These are phyloP conservation scores for Rhazya stricta DNA, from an alignment of 257 asterid species.

Conservation along the genomic window DNA sequence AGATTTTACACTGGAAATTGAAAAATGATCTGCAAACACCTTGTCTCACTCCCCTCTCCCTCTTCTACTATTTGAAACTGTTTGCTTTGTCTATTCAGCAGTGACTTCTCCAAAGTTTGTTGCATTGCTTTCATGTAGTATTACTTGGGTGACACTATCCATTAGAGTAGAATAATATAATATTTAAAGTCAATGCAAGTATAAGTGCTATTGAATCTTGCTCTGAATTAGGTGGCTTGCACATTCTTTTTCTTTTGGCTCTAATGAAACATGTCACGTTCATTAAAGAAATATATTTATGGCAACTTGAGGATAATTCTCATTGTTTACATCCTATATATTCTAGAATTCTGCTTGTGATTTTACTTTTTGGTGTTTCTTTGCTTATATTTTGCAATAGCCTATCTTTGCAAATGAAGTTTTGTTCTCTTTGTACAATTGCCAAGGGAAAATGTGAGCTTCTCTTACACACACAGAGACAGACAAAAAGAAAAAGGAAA, in stretches of 20 bases:
- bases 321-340: background rate
- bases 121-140: background rate
- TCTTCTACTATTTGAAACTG: background rate
- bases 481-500: background rate
- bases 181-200: background rate
- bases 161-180: background rate
- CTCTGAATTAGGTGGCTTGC: background rate
- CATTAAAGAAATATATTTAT: background rate
- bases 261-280: background rate
- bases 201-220: background rate
- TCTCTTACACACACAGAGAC: background rate
- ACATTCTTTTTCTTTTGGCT: background rate
- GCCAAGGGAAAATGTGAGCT: background rate
- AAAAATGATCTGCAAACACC: background rate
- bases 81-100: background rate
- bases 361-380: background rate
- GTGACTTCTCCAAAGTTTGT: background rate
- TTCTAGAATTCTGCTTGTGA: background rate
- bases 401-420: background rate
- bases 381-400: background rate
- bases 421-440: background rate
- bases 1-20: background rate
- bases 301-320: background rate
- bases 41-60: background rate
- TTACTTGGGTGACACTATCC: background rate